Percentiles rank a stretch among this genome's conserved stretches.
phyloP scores from a whole-genome alignment of 1,139 yeast species.

The Geotrichum reessii region DNA sequence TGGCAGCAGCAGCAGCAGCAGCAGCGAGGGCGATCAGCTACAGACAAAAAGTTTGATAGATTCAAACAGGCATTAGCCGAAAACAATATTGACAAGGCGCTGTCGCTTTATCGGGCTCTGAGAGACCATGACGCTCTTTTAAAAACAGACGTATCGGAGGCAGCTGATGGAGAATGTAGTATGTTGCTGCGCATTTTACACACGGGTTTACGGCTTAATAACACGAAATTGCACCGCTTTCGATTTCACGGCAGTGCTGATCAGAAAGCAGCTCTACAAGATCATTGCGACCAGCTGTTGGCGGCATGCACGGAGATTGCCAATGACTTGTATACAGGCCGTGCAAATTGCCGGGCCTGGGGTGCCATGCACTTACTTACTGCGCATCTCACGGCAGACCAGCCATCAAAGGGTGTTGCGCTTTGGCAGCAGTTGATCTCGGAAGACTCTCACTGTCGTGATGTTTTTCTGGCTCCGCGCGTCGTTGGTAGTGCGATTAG shows the following conservation, averaged over 20 bases:
- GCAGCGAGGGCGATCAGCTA: neutral
- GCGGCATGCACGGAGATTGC: neutral
- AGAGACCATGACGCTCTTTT: neutral
- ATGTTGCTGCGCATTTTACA: neutral
- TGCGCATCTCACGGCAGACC: conserved; percentile 48
- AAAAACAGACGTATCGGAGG: neutral
- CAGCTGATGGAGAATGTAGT: neutral
- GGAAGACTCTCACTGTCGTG: conserved; percentile 1
- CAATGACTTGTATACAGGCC: neutral
- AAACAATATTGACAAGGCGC: neutral
- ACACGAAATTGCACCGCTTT: neutral
- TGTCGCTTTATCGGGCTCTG: neutral
- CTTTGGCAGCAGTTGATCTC: conserved; percentile 40
- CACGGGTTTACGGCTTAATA: neutral
- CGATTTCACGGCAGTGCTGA: neutral
- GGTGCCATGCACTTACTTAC: conserved; percentile 55
- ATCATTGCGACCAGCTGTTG: neutral
- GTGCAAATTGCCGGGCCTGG: conserved; percentile 39
- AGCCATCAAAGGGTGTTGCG: conserved; percentile 48
- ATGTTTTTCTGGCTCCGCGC: conserved; percentile 40
- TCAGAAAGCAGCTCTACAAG: neutral
- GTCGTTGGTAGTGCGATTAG: conserved; percentile 71
- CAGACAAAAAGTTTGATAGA: neutral
- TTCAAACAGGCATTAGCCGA: neutral
- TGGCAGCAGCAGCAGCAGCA: neutral